Base-by-base conservation (phyloP, 1,284 basidiomycete species). In the Neonothopanus nambi region DNA sequence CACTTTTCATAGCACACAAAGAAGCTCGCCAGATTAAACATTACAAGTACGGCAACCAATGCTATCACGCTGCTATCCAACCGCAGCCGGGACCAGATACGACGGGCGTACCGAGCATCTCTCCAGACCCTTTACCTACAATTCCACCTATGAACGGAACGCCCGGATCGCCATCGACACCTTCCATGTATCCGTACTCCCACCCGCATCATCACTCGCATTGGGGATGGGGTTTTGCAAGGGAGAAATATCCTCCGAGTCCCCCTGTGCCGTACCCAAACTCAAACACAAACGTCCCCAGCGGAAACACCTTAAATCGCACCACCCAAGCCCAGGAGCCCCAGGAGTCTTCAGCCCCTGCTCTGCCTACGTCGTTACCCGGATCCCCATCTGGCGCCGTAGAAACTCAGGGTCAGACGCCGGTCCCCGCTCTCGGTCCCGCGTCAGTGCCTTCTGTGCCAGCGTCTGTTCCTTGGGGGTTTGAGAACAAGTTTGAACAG, bases 1-100 rank as follows among this genome's bases (percentile, higher is more conserved):
- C 77, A 5, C 73, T 69, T 61, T 87, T 75, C 75, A 69, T 73
- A 39, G 71, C 70, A 58, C 71, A 66, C 54, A 66, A 64, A 40
- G 67, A 74, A 21, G 59, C 63, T 18, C 57, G 59, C 45, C 54
- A 57, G 30, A 54, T 60, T 13, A 46, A 17, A 23, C 47, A 57
- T 24, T 46, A 55, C 28, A 56, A 59, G 28, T 55, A 60, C 47
- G 69, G 62, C 50, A 64, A 64, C 12, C 61, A 70, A 51, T 76
- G 73, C 56, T 59, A 59, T 49, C 67, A 69, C 46, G 60, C 64
- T 5, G 63, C 63, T 15, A 57, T 70, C 21, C 62, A 59, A 13
- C 61, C 62, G 24, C 55, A 59, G 17, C 9, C 13, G 13, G 30
- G 30, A 8, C 40, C 39, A n/a, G 20, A 41, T 20, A 56, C 60